Evolutionary conservation across 2,329 filamentous ascomycete species (phyloP), one percentile per base, ranked within the genome.

Genomic region (Clonostachys byssicola): DNA sequence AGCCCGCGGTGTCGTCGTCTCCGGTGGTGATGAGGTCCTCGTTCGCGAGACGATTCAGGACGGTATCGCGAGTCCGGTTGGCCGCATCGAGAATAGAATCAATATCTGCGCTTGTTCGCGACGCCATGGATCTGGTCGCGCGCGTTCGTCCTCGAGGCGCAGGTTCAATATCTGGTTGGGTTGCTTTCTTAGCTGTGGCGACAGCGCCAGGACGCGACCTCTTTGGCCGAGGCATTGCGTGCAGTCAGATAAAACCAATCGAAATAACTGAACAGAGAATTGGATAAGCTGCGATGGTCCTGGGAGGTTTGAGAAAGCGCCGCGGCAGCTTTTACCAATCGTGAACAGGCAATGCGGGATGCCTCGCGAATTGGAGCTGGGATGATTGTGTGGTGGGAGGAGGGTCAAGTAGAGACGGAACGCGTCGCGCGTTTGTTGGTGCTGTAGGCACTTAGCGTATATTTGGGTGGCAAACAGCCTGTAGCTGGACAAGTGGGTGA

Each of bases 31-130:
- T 59, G n/a, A 53, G 58, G 49, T 68, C 64, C 46, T 67, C 59
- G 34, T 58, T 60, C 34, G 58, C 61, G 14, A 72, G 60, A 10
- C 60, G 55, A 23, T 63, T 58, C 40, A 72, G 58, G 6, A 69
- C 68, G 4, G 60, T 59, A 51, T 73, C 66, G 42, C 64, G 63
- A 42, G 57, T 59, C 36, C 47, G 53, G n/a, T 52, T 57, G 3
- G 62, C 58, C 5, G 56, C 48, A 12, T 49, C 52, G 33, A 62
- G 45, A 10, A 59, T 54, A 39, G 59, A 56, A 16, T 63, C 50
- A 12, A 66, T 59, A 23, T 51, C 47, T 4, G 52, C 47, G 42
- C 49, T 58, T 9, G 53, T 44, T 3, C 49, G 55, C 17, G 54
- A 14, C 16, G 46, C 57, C 12, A 47, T 52, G 34, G 57, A 51